These are phyloP conservation scores for Citrus sp. DNA, from an alignment of 345 rosid genomes.

Conservation along the genomic window DNA sequence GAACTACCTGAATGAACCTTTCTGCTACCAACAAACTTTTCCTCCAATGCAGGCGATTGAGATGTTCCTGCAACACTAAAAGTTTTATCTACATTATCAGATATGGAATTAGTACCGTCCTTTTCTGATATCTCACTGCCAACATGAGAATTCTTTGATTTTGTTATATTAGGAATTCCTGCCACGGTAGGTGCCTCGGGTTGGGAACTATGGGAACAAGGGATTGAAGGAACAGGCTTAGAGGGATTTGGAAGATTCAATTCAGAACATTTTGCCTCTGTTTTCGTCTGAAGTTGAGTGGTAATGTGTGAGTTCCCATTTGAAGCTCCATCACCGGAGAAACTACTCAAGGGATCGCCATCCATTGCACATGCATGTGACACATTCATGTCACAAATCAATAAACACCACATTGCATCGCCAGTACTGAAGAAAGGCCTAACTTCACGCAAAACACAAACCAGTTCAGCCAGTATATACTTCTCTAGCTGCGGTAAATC, in stretches of 20 bases:
- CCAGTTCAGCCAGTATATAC: constrained; percentile 82
- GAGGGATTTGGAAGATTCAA: constrained; percentile 41
- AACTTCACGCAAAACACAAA: constrained; percentile 78
- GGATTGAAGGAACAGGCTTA: constrained; percentile 35
- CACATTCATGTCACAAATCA: constrained; percentile 94
- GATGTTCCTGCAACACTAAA: constrained; percentile 41
- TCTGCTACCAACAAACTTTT: constrained; percentile 54
- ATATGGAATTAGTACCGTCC: constrained; percentile 38
- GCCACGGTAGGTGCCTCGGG: constrained; percentile 33
- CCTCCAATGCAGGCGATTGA: constrained; percentile 52
- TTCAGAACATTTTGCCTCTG: constrained; percentile 45
- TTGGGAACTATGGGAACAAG: constrained; percentile 44
- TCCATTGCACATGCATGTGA: constrained; percentile 92
- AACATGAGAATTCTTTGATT: constrained; percentile 42
- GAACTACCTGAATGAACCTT: constrained; percentile 51
- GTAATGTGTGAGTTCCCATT: constrained; percentile 27
- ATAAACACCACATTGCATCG: constrained; percentile 97
- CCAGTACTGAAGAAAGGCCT: constrained; percentile 83
- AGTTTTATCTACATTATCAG: constrained; percentile 47
- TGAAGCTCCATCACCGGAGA: constrained; percentile 35
- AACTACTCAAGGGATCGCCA: constrained; percentile 51
- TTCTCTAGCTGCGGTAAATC: constrained; percentile 74
- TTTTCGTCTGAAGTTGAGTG: constrained; percentile 32
- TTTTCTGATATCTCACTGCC: constrained; percentile 42
- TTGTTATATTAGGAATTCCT: constrained; percentile 32